Percentiles rank a stretch among this genome's conserved stretches.
These are phyloP conservation scores for Dipteronia dyeriana DNA, from an alignment of 345 rosid species.

Conservation along the genomic window DNA sequence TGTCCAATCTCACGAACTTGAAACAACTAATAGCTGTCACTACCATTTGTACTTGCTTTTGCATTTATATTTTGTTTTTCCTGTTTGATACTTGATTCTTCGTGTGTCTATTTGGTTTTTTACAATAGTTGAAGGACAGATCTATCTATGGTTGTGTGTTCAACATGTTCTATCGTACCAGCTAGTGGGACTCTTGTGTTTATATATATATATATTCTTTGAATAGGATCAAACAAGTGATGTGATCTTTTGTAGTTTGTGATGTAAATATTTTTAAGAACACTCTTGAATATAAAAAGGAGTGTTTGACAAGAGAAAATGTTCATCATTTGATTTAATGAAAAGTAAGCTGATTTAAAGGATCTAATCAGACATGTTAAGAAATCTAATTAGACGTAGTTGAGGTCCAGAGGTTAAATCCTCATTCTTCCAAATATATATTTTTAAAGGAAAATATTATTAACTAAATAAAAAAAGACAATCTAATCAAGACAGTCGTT, in stretches of 20 bases:
- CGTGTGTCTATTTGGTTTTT: no score
- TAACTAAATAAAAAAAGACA: no score
- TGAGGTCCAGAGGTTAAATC: no score
- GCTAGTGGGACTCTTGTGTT: no score
- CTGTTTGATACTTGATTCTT: no score
- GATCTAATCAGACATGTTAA: neutral
- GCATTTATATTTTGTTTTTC: neutral
- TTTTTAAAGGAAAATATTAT: no score
- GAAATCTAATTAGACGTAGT: no score
- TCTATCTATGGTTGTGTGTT: neutral
- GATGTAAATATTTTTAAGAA: neutral
- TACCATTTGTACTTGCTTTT: neutral
- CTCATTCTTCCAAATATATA: no score
- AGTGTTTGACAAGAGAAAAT: neutral
- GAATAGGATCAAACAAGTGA: no score
- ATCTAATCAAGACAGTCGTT: no score
- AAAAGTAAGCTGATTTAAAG: neutral
- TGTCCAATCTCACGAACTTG: no score
- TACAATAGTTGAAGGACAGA: neutral
- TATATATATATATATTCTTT: no score
- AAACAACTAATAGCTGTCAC: neutral
- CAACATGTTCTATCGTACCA: neutral
- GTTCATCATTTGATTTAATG: neutral
- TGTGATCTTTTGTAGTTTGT: neutral
- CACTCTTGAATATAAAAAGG: neutral